A percentile compares a stretch with the other conserved stretches of the same genome.
These are phyloP conservation scores for Tetradesmus obliquus DNA, from an alignment of 139 green algal species.

Conservation along the genomic window DNA sequence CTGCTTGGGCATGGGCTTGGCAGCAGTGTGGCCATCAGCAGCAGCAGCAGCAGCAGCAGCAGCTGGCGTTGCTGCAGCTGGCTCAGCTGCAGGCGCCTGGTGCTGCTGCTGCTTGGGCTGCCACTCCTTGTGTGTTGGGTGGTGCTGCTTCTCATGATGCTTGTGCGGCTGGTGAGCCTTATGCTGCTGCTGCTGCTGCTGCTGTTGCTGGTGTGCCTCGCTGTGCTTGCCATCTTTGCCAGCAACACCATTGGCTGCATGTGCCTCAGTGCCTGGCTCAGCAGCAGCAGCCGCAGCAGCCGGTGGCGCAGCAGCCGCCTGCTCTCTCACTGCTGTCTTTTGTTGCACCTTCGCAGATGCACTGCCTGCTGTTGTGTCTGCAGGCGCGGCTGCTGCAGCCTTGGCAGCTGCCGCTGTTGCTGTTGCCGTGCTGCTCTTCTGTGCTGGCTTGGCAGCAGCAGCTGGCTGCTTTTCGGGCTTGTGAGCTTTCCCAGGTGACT, in stretches of 20 bases:
- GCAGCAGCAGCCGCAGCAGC: neutral
- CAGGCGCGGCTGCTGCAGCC: neutral
- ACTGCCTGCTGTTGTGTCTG: neutral
- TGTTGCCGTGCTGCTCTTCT: neutral
- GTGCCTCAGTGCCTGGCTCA: neutral
- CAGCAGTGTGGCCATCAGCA: neutral
- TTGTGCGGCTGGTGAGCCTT: neutral
- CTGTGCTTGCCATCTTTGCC: neutral
- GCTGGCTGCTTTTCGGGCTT: neutral
- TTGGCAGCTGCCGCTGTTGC: neutral
- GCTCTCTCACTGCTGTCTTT: neutral
- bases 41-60: neutral
- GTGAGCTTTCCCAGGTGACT: neutral
- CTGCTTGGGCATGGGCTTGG: neutral
- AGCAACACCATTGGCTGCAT: neutral
- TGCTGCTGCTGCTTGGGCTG: neutral
- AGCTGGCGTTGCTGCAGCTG: neutral
- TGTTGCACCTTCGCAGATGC: neutral
- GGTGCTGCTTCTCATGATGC: neutral
- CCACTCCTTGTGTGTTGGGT: neutral
- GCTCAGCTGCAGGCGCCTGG: neutral
- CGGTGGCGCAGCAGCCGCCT: neutral
- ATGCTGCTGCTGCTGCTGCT: slow-evolving; percentile 15
- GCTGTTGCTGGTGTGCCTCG: neutral
- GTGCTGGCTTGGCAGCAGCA: neutral